Percentiles rank a stretch among this genome's conserved stretches.
Conservation (phyloP, 1,284 basidiomycete species). For the Hypsizygus ulmarius region DNA sequence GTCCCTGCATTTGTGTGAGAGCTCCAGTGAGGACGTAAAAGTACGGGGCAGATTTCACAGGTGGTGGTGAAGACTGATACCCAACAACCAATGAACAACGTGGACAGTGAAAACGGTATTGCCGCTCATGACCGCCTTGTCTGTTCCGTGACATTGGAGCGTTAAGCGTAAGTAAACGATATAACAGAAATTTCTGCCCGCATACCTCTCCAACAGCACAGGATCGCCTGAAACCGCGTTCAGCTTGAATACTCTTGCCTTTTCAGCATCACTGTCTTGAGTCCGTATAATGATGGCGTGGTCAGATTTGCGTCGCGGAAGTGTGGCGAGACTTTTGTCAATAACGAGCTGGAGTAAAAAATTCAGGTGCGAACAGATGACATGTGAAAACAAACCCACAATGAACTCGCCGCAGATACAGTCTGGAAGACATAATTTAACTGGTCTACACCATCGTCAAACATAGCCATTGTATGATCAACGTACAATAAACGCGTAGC, state of each 20-base stretch:
- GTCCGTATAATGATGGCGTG: constrained; percentile 69
- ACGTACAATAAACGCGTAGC: constrained; percentile 76
- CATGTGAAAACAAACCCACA: constrained; percentile 42
- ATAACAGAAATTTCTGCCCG: constrained; percentile 7
- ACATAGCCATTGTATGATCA: constrained; percentile 11
- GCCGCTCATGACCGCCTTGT: constrained; percentile 66
- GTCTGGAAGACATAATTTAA: constrained; percentile 42
- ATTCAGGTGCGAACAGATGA: background rate
- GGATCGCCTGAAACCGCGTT: constrained; percentile 65
- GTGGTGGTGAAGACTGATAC: constrained; percentile 72
- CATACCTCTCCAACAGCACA: constrained; percentile 69
- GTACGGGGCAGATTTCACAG: constrained; percentile 68
- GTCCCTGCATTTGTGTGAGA: constrained; percentile 75
- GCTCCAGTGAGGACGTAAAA: constrained; percentile 73
- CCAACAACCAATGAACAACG: constrained; percentile 71
- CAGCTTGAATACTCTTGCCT: constrained; percentile 74
- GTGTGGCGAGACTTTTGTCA: constrained; percentile 65
- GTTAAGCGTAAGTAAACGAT: constrained; percentile 1
- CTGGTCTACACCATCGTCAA: constrained; percentile 8
- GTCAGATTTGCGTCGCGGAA: constrained; percentile 73
- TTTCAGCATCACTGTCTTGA: constrained; percentile 52
- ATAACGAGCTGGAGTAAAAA: constrained; percentile 64
- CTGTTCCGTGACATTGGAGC: constrained; percentile 30
- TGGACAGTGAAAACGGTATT: constrained; percentile 72
- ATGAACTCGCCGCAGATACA: constrained; percentile 85